Conservation (phyloP, 2,329 filamentous ascomycete genomes). For the Alternaria sp. region DNA sequence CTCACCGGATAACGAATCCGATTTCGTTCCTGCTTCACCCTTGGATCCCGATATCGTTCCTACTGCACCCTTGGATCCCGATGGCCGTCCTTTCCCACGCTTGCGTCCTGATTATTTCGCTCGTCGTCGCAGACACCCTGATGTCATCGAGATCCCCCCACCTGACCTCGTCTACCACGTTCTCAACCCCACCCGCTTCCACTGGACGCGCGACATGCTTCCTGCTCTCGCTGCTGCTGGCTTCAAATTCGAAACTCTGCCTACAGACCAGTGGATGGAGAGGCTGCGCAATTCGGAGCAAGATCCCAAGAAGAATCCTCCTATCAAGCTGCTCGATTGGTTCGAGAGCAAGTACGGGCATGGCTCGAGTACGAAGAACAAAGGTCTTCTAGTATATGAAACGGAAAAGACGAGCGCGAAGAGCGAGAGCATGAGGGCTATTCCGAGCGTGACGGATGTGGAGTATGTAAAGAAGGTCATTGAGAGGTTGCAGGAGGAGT, state of each 20-base stretch:
- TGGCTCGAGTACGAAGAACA: constrained; percentile 8
- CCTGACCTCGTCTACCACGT: constrained; percentile 60
- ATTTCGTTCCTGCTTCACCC: too few species aligned
- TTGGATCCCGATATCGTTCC: too few species aligned
- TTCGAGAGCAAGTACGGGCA: constrained; percentile 43
- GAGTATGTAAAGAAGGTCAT: constrained; percentile 28
- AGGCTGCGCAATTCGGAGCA: constrained; percentile 29
- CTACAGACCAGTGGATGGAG: constrained; percentile 38
- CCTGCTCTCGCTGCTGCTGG: constrained; percentile 59
- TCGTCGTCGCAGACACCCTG: constrained; percentile 41
- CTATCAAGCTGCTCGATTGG: constrained; percentile 42
- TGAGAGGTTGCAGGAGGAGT: constrained; percentile 23
- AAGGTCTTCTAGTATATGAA: constrained; percentile 23
- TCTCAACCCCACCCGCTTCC: constrained; percentile 59
- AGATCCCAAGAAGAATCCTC: constrained; percentile 37
- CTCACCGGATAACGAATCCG: too few species aligned
- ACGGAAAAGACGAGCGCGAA: constrained; percentile 26
- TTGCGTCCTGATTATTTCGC: too few species aligned
- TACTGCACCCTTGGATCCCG: too few species aligned
- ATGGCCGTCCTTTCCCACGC: too few species aligned
- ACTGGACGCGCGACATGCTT: constrained; percentile 64
- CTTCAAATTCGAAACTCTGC: constrained; percentile 39
- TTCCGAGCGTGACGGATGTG: constrained; percentile 24
- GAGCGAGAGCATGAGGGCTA: constrained; percentile 20
- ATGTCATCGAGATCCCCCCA: not conserved